Conservation (phyloP, 768 basidiomycete species). For the Lactifluus hygrophoroides region DNA sequence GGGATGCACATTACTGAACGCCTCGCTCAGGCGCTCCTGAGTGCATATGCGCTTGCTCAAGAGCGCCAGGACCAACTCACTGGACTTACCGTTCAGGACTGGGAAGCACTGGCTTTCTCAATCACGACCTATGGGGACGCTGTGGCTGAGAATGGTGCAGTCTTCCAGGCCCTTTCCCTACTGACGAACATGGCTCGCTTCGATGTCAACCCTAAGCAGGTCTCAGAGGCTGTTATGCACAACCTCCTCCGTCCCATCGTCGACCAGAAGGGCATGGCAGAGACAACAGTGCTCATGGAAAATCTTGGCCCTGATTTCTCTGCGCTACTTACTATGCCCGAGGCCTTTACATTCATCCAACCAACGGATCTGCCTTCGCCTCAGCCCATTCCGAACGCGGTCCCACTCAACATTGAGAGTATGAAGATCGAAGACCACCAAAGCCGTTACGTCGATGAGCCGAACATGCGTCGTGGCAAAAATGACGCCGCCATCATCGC, state of each 20-base stretch:
- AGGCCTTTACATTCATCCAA: not conserved
- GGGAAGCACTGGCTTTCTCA: slow-evolving; percentile 39
- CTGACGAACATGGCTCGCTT: slow-evolving; percentile 14
- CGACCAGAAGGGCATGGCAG: slow-evolving; percentile 7
- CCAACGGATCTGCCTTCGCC: slow-evolving; percentile 11
- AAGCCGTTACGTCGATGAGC: slow-evolving; percentile 28
- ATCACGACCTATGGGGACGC: slow-evolving; percentile 20
- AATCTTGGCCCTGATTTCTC: slow-evolving; percentile 29
- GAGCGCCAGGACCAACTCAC: slow-evolving; percentile 23
- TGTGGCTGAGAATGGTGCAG: slow-evolving; percentile 9
- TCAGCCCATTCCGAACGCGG: not conserved
- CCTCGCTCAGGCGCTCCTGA: slow-evolving; percentile 35
- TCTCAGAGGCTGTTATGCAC: slow-evolving; percentile 7
- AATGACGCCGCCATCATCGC: slow-evolving; percentile 31
- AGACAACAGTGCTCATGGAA: slow-evolving; percentile 6
- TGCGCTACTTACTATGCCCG: slow-evolving; percentile 25
- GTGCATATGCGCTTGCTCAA: slow-evolving; percentile 37
- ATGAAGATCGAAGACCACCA: slow-evolving; percentile 25
- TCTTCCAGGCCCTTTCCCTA: slow-evolving; percentile 18
- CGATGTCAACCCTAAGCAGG: not conserved
- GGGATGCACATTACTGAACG: slow-evolving; percentile 29
- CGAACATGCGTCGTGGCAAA: slow-evolving; percentile 8
- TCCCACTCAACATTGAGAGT: not conserved
- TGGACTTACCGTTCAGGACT: slow-evolving; percentile 34
- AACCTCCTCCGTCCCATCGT: slow-evolving; percentile 8